These are phyloP conservation scores for Wickerhamiella allomyrinae DNA, from an alignment of 805 yeast genomes.

Conservation along the genomic window DNA sequence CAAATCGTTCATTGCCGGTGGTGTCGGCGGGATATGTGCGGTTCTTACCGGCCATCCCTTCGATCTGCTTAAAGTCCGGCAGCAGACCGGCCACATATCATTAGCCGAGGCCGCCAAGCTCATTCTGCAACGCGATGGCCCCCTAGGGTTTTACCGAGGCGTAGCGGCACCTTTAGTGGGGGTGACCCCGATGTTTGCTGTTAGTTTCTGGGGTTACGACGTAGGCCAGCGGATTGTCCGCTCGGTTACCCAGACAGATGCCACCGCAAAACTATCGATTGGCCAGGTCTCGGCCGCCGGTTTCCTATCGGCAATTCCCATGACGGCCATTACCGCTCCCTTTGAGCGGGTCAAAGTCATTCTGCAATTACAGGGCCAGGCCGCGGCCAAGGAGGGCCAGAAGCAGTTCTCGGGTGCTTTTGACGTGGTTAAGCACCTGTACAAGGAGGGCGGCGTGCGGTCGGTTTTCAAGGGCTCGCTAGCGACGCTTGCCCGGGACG, in stretches of 20 bases:
- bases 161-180: constrained; percentile 91
- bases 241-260: constrained; percentile 25
- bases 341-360: constrained; percentile 92
- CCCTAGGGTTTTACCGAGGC: constrained; percentile 76
- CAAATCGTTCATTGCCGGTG: constrained; percentile 84
- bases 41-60: constrained; percentile 94
- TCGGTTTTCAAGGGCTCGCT: constrained; percentile 83
- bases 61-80: constrained; percentile 80
- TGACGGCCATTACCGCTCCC: constrained; percentile 94
- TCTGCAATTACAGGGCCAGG: constrained; percentile 58
- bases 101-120: constrained; percentile 54
- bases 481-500: constrained; percentile 91
- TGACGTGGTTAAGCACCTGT: constrained; percentile 50
- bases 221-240: constrained; percentile 69
- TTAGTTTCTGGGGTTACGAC: constrained; percentile 97
- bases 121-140: constrained; percentile 62
- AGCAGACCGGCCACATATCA: constrained; percentile 67
- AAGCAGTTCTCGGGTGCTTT: constrained; percentile 34
- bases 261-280: constrained; percentile 37
- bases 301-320: constrained; percentile 85
- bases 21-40: constrained; percentile 93
- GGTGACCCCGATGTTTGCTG: constrained; percentile 97
- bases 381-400: constrained; percentile 26
- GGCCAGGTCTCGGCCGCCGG: constrained; percentile 81
- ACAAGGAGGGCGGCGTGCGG: constrained; percentile 64